A percentile compares a stretch with the other conserved stretches of the same genome.
Conservation (phyloP, 2,329 filamentous ascomycete species). For the Geosmithia putterillii region DNA sequence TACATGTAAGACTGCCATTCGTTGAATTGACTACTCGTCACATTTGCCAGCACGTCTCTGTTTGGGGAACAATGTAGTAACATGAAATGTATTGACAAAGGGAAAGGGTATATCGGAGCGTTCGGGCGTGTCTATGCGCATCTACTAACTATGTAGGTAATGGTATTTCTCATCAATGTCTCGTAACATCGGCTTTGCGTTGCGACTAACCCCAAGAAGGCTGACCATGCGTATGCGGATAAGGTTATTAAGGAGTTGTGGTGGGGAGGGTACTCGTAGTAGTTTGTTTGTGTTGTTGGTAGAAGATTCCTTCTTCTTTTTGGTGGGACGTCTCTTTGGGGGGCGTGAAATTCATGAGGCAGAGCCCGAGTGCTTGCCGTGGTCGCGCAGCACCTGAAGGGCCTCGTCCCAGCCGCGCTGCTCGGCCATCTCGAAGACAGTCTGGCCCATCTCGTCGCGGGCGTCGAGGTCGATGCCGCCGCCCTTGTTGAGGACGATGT, state of each 20-base stretch:
- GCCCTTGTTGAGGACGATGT: slow-evolving; percentile 33
- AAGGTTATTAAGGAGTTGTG: no score
- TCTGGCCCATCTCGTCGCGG: slow-evolving; percentile 39
- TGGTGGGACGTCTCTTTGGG: neutral
- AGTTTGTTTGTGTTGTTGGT: neutral
- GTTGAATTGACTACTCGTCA: no score
- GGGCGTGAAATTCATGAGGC: no score
- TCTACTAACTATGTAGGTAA: no score
- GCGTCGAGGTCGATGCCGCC: slow-evolving; percentile 35
- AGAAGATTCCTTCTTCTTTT: neutral
- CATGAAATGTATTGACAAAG: neutral
- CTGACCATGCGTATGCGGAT: no score
- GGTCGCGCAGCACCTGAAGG: slow-evolving; percentile 26
- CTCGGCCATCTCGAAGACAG: slow-evolving; percentile 44
- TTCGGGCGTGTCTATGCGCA: neutral
- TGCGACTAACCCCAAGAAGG: neutral
- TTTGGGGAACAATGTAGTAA: neutral
- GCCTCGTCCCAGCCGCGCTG: slow-evolving; percentile 48
- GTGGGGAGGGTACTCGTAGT: no score
- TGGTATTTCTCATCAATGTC: neutral
- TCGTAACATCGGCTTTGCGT: neutral
- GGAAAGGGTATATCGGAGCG: neutral
- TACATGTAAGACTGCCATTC: no score
- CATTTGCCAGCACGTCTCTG: no score
- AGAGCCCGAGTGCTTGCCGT: neutral